Percentiles rank a stretch among this genome's conserved stretches.
These are phyloP conservation scores for Hyaloperonospora arabidopsidis DNA, from an alignment of 352 stramenopile species.

Conservation along the genomic window DNA sequence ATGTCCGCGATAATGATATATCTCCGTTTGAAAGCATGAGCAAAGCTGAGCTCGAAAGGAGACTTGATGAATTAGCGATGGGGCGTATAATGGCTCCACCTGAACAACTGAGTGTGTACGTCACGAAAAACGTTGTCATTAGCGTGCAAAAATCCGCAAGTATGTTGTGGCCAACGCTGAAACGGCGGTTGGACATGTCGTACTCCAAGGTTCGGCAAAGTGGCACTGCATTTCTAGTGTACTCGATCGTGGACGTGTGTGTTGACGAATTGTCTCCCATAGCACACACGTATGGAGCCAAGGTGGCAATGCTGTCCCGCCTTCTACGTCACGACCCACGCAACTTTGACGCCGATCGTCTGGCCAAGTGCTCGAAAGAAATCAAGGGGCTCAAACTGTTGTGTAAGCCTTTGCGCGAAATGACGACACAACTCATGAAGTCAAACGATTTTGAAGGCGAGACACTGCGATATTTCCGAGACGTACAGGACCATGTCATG, in stretches of 20 bases:
- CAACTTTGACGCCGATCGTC: constrained; percentile 49
- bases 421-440: constrained; percentile 59
- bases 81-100: constrained; percentile 62
- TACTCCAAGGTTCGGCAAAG: constrained; percentile 83
- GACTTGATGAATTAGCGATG: constrained; percentile 49
- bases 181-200: constrained; percentile 56
- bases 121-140: constrained; percentile 66
- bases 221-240: constrained; percentile 57
- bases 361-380: constrained; percentile 56
- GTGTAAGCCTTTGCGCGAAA: constrained; percentile 67
- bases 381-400: constrained; percentile 68
- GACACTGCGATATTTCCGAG: constrained; percentile 70
- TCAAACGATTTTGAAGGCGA: constrained; percentile 66
- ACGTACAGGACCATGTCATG: constrained; percentile 80
- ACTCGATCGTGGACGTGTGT: constrained; percentile 76
- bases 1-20: constrained; percentile 38
- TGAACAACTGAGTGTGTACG: constrained; percentile 71
- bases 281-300: constrained; percentile 60
- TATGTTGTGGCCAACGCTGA: constrained; percentile 49
- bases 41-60: constrained; percentile 50
- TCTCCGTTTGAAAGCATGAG: constrained; percentile 60
- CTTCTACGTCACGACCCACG: constrained; percentile 48
- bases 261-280: constrained; percentile 78
- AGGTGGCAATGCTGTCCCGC: constrained; percentile 62
- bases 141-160: constrained; percentile 55